These are phyloP conservation scores for Nemania sp. DNA, from an alignment of 2,329 filamentous ascomycete genomes.

Conservation along the genomic window DNA sequence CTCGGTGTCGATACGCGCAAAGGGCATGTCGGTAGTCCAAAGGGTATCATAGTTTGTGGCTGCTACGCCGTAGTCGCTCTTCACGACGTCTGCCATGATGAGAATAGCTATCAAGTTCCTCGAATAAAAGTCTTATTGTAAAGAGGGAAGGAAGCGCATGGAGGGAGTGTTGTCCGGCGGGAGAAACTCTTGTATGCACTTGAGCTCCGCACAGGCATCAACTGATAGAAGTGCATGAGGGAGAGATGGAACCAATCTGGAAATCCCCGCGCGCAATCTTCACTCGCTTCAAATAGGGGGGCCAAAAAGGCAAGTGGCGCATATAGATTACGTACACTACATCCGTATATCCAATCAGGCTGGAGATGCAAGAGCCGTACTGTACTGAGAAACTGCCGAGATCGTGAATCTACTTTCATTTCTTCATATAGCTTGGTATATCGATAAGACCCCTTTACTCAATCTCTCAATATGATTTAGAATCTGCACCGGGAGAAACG, in stretches of 20 bases:
- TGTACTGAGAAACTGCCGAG: neutral
- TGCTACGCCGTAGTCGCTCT: conserved; percentile 1
- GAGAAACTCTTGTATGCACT: no score
- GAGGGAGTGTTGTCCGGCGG: no score
- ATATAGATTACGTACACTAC: neutral
- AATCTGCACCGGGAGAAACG: neutral
- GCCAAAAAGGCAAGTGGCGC: neutral
- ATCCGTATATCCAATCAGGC: neutral
- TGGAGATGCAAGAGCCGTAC: neutral
- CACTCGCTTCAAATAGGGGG: neutral
- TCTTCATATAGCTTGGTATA: no score
- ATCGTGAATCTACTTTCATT: neutral
- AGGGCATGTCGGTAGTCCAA: neutral
- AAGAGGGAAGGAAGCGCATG: neutral
- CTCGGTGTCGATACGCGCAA: conserved; percentile 35
- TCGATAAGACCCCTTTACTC: neutral
- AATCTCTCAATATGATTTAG: neutral
- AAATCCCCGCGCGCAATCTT: neutral
- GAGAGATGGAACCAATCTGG: neutral
- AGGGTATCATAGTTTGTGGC: conserved; percentile 7
- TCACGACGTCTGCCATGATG: conserved; percentile 13
- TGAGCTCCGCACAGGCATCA: neutral
- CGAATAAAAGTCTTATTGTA: neutral
- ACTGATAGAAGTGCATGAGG: neutral
- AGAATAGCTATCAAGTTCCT: neutral